These are phyloP conservation scores for Pleurostoma richardsiae DNA, from an alignment of 2,329 filamentous ascomycete genomes.

Conservation along the genomic window DNA sequence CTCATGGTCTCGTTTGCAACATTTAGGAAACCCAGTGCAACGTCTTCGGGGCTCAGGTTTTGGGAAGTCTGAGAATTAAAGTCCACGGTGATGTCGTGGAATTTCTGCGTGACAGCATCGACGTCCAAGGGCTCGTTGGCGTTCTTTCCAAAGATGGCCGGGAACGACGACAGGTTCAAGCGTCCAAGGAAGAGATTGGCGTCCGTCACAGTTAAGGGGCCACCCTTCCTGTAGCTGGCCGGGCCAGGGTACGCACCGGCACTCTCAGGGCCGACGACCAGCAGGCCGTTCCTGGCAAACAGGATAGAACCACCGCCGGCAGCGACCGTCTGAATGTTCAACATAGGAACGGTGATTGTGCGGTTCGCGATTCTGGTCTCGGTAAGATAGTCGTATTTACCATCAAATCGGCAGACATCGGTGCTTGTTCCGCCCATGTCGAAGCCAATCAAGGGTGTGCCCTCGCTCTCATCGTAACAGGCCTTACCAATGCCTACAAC, in stretches of 20 bases:
- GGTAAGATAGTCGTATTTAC: conserved; percentile 67
- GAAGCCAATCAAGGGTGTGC: conserved; percentile 50
- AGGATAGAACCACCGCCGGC: conserved; percentile 47
- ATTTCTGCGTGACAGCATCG: conserved; percentile 30
- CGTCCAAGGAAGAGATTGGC: conserved; percentile 66
- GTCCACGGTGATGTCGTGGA: conserved; percentile 30
- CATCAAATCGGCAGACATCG: conserved; percentile 65
- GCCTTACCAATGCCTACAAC: conserved; percentile 67
- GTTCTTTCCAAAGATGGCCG: conserved; percentile 65
- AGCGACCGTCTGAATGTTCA: conserved; percentile 70
- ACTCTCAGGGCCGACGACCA: conserved; percentile 67
- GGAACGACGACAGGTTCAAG: conserved; percentile 57
- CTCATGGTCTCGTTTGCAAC: conserved; percentile 76
- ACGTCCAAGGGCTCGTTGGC: conserved; percentile 50
- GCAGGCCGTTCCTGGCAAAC: conserved; percentile 65
- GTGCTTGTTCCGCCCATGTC: conserved; percentile 62
- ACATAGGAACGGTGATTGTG: conserved; percentile 65
- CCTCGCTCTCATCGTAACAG: conserved; percentile 60
- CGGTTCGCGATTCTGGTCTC: conserved; percentile 67
- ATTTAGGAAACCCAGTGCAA: conserved; percentile 67
- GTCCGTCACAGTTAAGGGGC: conserved; percentile 67
- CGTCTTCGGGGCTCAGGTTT: conserved; percentile 23
- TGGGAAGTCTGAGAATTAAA: conserved; percentile 31
- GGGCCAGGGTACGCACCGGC: conserved; percentile 69
- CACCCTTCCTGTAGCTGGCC: conserved; percentile 66